These are phyloP conservation scores for Cystobasidium sp. DNA, from an alignment of 1,284 basidiomycete genomes.

Conservation along the genomic window DNA sequence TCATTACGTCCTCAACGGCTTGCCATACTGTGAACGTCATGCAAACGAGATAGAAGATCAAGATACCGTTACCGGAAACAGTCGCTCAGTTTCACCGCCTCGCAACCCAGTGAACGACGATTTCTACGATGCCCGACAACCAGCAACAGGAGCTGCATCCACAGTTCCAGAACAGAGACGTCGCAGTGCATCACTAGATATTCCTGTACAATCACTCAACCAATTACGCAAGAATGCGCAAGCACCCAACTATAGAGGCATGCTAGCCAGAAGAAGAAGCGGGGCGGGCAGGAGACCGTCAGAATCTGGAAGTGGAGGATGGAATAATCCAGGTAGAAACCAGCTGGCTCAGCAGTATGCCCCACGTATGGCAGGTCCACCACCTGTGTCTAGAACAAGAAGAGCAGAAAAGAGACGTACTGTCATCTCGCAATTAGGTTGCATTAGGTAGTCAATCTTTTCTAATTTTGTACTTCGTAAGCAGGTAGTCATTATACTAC, in stretches of 20 bases:
- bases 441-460: neutral
- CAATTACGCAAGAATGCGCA: slow-evolving; percentile 38
- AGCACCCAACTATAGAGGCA: slow-evolving; percentile 33
- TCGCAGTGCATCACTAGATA: slow-evolving; percentile 19
- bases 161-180: neutral
- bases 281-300: neutral
- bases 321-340: neutral
- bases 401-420: slow-evolving; percentile 43
- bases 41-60: slow-evolving; percentile 41
- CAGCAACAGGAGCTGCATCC: neutral
- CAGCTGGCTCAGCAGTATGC: neutral
- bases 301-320: neutral
- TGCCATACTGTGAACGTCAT: slow-evolving; percentile 54
- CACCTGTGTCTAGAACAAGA: slow-evolving; percentile 2
- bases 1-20: slow-evolving; percentile 51
- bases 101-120: neutral
- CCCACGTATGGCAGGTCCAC: neutral
- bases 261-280: slow-evolving; percentile 8
- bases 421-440: slow-evolving; percentile 34
- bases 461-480: neutral
- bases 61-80: neutral
- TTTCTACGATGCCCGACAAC: slow-evolving; percentile 3
- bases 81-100: neutral
- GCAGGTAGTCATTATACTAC: neutral
- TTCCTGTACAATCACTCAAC: slow-evolving; percentile 25